Evolutionary conservation across 2,329 filamentous ascomycete genomes (phyloP), one percentile per base, ranked within the genome.

Genomic region (Fusarium coicis): DNA sequence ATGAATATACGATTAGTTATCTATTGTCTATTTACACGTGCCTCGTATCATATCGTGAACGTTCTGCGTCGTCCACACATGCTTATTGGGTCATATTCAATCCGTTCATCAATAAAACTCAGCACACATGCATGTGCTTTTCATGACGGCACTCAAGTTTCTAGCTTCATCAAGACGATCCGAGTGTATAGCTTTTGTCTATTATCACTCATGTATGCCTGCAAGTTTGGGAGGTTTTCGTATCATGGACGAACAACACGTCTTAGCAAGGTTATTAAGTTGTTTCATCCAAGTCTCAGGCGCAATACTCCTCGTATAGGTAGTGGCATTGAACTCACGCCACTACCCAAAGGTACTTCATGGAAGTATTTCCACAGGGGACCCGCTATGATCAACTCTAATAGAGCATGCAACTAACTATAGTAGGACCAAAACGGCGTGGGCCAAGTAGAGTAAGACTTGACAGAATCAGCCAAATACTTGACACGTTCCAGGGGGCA

Each of bases 1-100:
- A 47, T 74, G 75, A 77, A 73, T 67, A 67, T 68, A 77, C 44
- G 70, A 69, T 49, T 64, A 30, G 15, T 55, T 46, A 57, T 74
- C 54, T 73, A 72, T 58, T 72, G 72, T 74, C 53, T 74, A 73
- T 71, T 60, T 57, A 60, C 40, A 66, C 55, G 40, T 32, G 40
- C 39, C 47, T 44, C 57, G 40, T 56, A 72, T 34, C 37, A 44
- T 49, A 54, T 36, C 43, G 26, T 34, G 37, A 43, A 50, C 46
- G n/a, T 28, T 36, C 36, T 69, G 44, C 47, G 37, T 42, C 57
- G 52, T 56, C 43, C 32, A 61, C 37, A 42, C 30, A 64, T 46
- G 52, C n/a, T 55, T 54, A 16, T 47, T 21, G 39, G 58, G n/a
- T 65, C 46, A 43, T 53, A 52, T 56, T 57, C 28, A 43, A 61